Base-by-base conservation (phyloP, 192 early-diverging fungal genomes). In the Backusella sp. region DNA sequence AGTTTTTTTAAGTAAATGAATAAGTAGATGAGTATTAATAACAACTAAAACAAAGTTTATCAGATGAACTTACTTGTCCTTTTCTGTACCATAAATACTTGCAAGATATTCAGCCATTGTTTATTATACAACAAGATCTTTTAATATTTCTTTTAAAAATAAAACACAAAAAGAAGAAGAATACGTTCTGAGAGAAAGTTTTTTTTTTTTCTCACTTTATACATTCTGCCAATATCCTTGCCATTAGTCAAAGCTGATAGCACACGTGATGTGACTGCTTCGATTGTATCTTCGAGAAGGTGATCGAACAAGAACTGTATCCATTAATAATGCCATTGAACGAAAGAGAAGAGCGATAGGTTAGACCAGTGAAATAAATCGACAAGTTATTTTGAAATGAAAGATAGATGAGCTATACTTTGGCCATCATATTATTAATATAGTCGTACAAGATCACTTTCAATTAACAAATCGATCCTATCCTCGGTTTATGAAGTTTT, bases 71-170 rank as follows among this genome's bases (percentile, higher is more conserved):
- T 86, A 90, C 90, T 96, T 95, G 94, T 98, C 97, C 83, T 97
- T 96, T 78, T 99, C 97, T 21, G 97, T 99, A 46, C 97, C 97
- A 82, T 97, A 99, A 72, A 99, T 99, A 46, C 89, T 90, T 4
- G 93, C 93, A 59, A 94, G 84, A 83, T 94, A 92, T 73, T 93
- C 91, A 30, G 93, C 93, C 93, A 94, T 94, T 19, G 42, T 62
- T 26, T 67, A 28, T 46, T 30, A 71, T 14, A 49, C 46, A 49
- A 49, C 19, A 49, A 49, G 17, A 49, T 44, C 12, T 44, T 44
- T 44, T 44, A 44, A 15, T 44, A 44, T 44, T 44, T 44, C 15
- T 44, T 44, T 17, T 15, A 19, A 49, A 19, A 49, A 49, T 1
- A 49, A 49, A 49, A 6, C n/a, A 49, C 5, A 49, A 49, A 17